These are phyloP conservation scores for Lactarius quietus DNA, from an alignment of 768 basidiomycete genomes.

Conservation along the genomic window DNA sequence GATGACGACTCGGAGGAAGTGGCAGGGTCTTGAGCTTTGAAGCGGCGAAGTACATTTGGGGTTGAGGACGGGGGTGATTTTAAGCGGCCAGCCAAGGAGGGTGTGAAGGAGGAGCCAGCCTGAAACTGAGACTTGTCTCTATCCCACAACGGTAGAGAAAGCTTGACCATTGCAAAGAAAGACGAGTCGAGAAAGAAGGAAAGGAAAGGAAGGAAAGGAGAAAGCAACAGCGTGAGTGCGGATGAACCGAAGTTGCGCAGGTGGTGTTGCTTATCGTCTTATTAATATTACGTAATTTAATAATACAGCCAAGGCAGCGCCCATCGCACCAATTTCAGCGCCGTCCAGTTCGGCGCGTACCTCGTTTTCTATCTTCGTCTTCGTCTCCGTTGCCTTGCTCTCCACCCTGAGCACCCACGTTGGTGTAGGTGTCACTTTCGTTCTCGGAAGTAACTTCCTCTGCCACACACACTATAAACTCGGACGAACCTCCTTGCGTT, in stretches of 20 bases:
- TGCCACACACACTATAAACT: too few relatives aligned
- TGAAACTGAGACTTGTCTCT: conserved; percentile 20
- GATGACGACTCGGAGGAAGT: neutral
- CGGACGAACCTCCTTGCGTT: too few relatives aligned
- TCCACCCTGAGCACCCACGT: too few relatives aligned
- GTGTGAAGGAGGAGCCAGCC: conserved; percentile 21
- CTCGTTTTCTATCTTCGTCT: too few relatives aligned
- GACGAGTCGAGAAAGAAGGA: too few relatives aligned
- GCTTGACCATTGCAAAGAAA: conserved; percentile 13
- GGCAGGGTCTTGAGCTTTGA: conserved; percentile 5
- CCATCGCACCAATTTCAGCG: too few relatives aligned
- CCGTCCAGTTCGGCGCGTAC: too few relatives aligned
- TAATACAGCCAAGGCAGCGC: too few relatives aligned
- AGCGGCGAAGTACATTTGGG: conserved; percentile 15
- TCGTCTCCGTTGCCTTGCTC: too few relatives aligned
- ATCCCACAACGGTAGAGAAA: conserved; percentile 19
- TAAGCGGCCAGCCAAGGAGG: conserved; percentile 12
- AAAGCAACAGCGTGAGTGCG: neutral
- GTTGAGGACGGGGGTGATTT: too few relatives aligned
- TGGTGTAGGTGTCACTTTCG: too few relatives aligned
- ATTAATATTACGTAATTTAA: neutral
- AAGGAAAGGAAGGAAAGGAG: neutral
- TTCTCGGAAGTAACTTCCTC: too few relatives aligned
- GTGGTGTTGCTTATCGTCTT: neutral
- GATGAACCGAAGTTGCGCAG: neutral